A percentile compares a stretch with the other conserved stretches of the same genome.
These are phyloP conservation scores for Suaeda aralocaspica DNA, from an alignment of 148 eudicot genomes.

Conservation along the genomic window DNA sequence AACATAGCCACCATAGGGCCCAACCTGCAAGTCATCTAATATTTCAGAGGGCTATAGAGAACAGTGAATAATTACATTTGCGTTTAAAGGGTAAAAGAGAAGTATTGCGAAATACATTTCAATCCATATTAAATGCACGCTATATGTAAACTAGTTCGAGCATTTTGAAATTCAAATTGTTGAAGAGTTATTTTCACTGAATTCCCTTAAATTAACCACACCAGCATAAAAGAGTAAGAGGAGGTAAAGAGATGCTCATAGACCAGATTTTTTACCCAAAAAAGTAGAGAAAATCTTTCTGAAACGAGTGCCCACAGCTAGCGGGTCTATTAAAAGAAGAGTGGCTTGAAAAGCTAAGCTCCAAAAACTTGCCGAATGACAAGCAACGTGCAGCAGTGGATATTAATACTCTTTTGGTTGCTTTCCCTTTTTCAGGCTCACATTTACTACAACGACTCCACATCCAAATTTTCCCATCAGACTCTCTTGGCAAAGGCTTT, in stretches of 20 bases:
- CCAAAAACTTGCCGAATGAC: constrained; percentile 96
- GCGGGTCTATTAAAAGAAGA: constrained; percentile 56
- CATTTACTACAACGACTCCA: constrained; percentile 96
- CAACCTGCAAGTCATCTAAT: constrained; percentile 47
- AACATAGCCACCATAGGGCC: constrained; percentile 95
- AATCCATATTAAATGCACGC: neutral
- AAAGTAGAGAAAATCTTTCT: constrained; percentile 84
- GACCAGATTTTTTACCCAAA: constrained; percentile 59
- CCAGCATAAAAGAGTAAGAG: neutral
- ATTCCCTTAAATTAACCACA: neutral
- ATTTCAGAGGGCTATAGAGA: constrained; percentile 7
- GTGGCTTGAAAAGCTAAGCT: constrained; percentile 78
- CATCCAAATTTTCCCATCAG: constrained; percentile 91
- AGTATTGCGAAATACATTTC: neutral
- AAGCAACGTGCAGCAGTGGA: constrained; percentile 76
- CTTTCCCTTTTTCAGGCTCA: constrained; percentile 43
- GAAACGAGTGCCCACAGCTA: constrained; percentile 83
- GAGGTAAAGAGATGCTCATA: neutral
- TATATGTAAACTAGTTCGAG: no score
- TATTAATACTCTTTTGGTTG: constrained; percentile 78
- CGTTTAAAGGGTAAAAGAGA: neutral
- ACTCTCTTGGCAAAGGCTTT: constrained; percentile 55
- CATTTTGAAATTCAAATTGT: neutral
- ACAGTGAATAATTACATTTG: neutral
- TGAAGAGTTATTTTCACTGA: neutral